Evolutionary conservation across 129 eudicot species (phyloP).

Genomic region (Escallonia rubra): DNA sequence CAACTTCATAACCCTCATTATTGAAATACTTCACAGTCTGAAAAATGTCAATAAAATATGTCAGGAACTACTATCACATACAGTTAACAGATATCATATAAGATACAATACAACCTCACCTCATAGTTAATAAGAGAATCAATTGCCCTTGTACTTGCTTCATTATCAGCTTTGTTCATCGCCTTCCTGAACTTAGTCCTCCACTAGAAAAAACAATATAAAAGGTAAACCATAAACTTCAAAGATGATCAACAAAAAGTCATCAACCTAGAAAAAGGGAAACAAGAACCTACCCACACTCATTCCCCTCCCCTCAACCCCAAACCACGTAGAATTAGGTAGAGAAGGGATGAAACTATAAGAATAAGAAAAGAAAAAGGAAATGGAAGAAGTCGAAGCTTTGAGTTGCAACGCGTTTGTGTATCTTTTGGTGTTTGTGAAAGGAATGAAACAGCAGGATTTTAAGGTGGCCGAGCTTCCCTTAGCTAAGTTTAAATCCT

Average conservation of each 20-base stretch:
- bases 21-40: conserved; percentile 97
- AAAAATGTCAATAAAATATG: conserved; percentile 3
- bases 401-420: too few relatives aligned
- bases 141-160: conserved; percentile 92
- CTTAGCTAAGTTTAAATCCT: too few relatives aligned
- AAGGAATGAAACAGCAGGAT: too few relatives aligned
- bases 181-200: conserved; percentile 96
- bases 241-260: neutral
- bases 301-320: too few relatives aligned
- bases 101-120: conserved; percentile 33
- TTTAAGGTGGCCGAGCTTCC: too few relatives aligned
- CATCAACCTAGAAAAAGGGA: neutral
- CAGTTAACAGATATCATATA: conserved; percentile 5
- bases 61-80: conserved; percentile 3
- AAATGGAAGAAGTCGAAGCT: too few relatives aligned
- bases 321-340: too few relatives aligned
- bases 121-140: conserved; percentile 96
- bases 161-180: conserved; percentile 99
- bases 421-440: too few relatives aligned
- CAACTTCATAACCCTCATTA: conserved; percentile 79
- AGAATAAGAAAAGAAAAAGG: too few relatives aligned
- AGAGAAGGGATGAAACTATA: too few relatives aligned
- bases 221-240: neutral
- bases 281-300: neutral
- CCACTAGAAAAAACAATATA: conserved; percentile 53